A percentile compares a stretch with the other conserved stretches of the same genome.
Evolutionary conservation across 75 land plant species (phyloP).

Genomic region (Adiantum capillusveneris): DNA sequence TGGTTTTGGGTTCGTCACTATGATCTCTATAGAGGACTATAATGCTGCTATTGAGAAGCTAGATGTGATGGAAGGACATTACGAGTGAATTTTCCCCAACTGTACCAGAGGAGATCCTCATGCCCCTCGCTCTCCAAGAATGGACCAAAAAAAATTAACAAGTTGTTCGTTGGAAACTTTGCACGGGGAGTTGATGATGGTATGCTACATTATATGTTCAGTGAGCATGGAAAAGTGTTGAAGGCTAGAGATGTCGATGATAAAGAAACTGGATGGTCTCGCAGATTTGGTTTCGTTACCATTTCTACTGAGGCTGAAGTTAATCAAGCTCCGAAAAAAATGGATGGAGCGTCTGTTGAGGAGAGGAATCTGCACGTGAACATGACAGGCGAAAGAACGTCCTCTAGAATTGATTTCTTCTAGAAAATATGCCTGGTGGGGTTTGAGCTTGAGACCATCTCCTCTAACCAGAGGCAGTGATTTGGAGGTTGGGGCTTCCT

Average conservation of each 20-base stretch:
- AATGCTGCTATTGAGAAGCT: constrained; percentile 64
- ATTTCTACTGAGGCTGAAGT: constrained; percentile 49
- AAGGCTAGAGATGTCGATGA: constrained; percentile 79
- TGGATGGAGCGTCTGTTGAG: constrained; percentile 39
- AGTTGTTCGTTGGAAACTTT: constrained; percentile 74
- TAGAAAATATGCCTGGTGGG: too few species aligned
- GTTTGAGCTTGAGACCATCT: too few species aligned
- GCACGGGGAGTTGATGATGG: constrained; percentile 73
- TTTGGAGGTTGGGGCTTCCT: too few species aligned
- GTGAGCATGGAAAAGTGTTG: constrained; percentile 63
- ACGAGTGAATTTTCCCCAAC: constrained; percentile 64
- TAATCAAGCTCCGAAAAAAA: constrained; percentile 43
- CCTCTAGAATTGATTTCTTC: neutral
- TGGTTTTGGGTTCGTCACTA: constrained; percentile 87
- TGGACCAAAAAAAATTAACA: constrained; percentile 26
- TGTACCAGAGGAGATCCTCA: neutral
- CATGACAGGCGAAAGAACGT: neutral
- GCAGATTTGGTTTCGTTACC: constrained; percentile 91
- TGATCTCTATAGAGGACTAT: constrained; percentile 71
- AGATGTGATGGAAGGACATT: constrained; percentile 56
- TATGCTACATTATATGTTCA: constrained; percentile 51
- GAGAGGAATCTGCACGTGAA: neutral
- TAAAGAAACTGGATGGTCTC: constrained; percentile 71
- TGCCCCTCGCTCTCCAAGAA: constrained; percentile 42
- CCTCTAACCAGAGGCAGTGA: too few species aligned